These are phyloP conservation scores for Yamadazyma conglobata DNA, from an alignment of 1,139 yeast species.

Conservation along the genomic window DNA sequence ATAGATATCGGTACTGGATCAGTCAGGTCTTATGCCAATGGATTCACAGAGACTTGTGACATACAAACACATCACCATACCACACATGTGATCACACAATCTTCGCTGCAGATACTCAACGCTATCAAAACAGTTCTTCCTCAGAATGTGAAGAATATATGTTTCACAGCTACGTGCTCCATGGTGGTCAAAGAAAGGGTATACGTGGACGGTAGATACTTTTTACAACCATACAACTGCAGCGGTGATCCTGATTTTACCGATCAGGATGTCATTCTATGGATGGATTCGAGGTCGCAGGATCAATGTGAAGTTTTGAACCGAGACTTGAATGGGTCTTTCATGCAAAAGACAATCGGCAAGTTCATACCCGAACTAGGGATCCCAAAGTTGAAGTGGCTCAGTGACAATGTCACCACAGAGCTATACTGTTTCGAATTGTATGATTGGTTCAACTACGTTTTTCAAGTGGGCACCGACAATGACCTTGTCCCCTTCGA, in stretches of 20 bases:
- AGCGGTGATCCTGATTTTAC: not conserved
- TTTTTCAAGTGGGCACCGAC: slow-evolving; percentile 27
- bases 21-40: slow-evolving; percentile 26
- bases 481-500: slow-evolving; percentile 11
- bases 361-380: slow-evolving; percentile 55
- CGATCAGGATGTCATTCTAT: slow-evolving; percentile 45
- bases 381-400: slow-evolving; percentile 45
- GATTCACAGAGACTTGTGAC: slow-evolving; percentile 13
- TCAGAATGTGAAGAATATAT: slow-evolving; percentile 16
- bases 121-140: slow-evolving; percentile 12
- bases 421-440: slow-evolving; percentile 45
- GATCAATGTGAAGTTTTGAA: slow-evolving; percentile 33
- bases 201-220: slow-evolving; percentile 11
- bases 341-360: slow-evolving; percentile 38
- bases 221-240: slow-evolving; percentile 26
- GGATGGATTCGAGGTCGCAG: slow-evolving; percentile 56
- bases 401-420: slow-evolving; percentile 22
- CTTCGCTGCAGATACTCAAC: slow-evolving; percentile 33
- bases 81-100: slow-evolving; percentile 34
- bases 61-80: slow-evolving; percentile 11
- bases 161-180: slow-evolving; percentile 53
- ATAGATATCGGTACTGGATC: slow-evolving; percentile 56
- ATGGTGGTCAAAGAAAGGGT: slow-evolving; percentile 37
- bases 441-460: slow-evolving; percentile 47
- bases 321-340: slow-evolving; percentile 12